Percentiles rank a stretch among this genome's conserved stretches.
These are phyloP conservation scores for Trametes versicolor DNA, from an alignment of 1,284 basidiomycete species.

Conservation along the genomic window DNA sequence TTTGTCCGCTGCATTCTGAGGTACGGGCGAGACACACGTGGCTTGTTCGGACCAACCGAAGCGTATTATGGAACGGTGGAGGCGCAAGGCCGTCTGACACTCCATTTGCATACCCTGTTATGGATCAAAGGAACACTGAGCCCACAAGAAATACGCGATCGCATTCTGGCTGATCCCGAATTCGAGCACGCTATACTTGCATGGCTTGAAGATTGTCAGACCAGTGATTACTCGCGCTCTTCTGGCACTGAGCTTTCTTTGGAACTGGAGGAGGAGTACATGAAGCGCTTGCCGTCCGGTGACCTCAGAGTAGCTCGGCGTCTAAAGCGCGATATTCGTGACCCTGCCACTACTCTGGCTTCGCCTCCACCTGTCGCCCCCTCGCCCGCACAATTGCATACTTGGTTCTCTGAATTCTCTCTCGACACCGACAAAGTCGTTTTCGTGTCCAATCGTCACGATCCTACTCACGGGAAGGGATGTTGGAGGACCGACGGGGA, in stretches of 20 bases:
- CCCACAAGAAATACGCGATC: neutral
- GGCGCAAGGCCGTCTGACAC: conserved; percentile 19
- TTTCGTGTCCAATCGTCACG: conserved; percentile 9
- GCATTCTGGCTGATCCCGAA: neutral
- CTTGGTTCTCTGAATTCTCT: neutral
- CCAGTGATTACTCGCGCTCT: neutral
- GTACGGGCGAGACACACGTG: neutral
- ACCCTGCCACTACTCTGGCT: neutral
- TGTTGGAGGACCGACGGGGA: neutral
- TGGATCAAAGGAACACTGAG: conserved; percentile 38
- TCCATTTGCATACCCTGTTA: conserved; percentile 35
- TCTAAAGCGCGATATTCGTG: neutral
- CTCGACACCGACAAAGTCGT: conserved; percentile 4
- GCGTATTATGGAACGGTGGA: conserved; percentile 27
- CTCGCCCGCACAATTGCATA: too few relatives aligned
- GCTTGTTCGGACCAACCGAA: conserved; percentile 5
- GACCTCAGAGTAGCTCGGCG: neutral
- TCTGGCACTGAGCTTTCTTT: neutral
- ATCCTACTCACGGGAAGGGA: conserved; percentile 9
- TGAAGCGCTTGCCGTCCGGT: neutral
- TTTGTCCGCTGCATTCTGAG: neutral
- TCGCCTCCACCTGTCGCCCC: neutral
- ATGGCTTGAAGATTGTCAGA: neutral
- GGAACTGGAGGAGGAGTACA: neutral
- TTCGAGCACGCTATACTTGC: neutral